Base-by-base conservation (phyloP, 1,284 basidiomycete genomes). In the Cutaneotrichosporon mucoides region DNA sequence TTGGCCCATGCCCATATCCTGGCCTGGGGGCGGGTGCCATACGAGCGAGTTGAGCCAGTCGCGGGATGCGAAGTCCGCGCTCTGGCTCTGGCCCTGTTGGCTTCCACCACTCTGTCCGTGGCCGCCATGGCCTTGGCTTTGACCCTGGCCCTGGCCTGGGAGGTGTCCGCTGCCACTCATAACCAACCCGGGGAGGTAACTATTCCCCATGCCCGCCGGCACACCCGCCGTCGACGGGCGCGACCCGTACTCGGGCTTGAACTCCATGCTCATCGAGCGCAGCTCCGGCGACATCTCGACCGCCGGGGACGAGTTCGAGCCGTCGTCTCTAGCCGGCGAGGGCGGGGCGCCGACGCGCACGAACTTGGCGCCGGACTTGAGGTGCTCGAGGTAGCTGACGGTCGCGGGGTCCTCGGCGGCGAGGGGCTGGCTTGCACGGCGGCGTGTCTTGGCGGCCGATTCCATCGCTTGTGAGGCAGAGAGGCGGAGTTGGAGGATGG, bases 401-500 rank as follows among this genome's bases (percentile, higher is more conserved):
- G 45, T 55, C 43, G 44, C 53, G 13, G 37, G 35, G 38, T 55
- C 53, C 35, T 54, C 42, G n/a, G n/a, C 9, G 7, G 42, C 43
- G 10, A 45, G 41, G 12, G 41, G 40, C 41, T 36, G 34, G 35
- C 53, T 54, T 15, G 42, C 11, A 3, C 34, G n/a, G 35, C 45
- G 36, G 35, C 44, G 37, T 11, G 45, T 38, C 45, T 55, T 55
- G 15, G 45, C n/a, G 24, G 53, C 62, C 10, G 50, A 42, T 12
- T 60, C 58, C 24, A 65, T 66, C 12, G 71, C 66, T 12, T 72
- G 65, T 43, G 69, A 68, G 2, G 77, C 76, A 2, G 72, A 66
- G 47, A 68, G 65, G 6, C 71, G 67, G 2, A 77, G 67, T 15
- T 73, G 67, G 5, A 74, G 56, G 4, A 78, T 67, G 35, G 73